Evolutionary conservation across 805 yeast species (phyloP).

Genomic region (Candida parachauliodes): DNA sequence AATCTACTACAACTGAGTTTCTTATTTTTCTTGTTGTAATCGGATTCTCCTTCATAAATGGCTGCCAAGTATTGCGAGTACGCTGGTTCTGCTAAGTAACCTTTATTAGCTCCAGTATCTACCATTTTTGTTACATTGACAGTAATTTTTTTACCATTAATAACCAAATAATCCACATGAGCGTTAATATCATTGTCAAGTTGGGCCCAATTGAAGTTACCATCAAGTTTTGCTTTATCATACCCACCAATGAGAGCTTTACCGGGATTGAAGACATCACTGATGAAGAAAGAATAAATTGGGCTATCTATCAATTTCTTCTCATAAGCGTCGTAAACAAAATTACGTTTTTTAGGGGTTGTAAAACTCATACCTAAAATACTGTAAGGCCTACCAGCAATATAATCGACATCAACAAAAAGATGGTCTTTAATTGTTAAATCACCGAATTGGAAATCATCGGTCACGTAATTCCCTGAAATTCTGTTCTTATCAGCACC

Average conservation of each 20-base stretch:
- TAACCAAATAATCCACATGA: constrained; percentile 1
- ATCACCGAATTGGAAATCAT: constrained; percentile 13
- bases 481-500: no score
- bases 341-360: neutral
- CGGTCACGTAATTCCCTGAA: constrained; percentile 19
- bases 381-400: constrained; percentile 15
- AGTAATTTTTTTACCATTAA: constrained; percentile 4
- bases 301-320: constrained; percentile 1
- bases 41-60: neutral
- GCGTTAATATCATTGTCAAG: neutral
- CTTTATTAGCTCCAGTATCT: constrained; percentile 1
- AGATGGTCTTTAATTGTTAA: neutral
- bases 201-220: constrained; percentile 1
- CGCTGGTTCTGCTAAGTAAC: neutral
- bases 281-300: neutral
- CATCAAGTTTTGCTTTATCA: constrained; percentile 3
- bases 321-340: neutral
- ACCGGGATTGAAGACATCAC: neutral
- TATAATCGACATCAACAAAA: neutral
- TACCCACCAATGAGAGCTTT: constrained; percentile 1
- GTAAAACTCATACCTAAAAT: constrained; percentile 9
- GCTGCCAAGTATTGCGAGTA: neutral
- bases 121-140: neutral
- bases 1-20: neutral
- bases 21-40: neutral